Base-by-base conservation (phyloP, 768 basidiomycete species). In the Pisolithus microcarpus region DNA sequence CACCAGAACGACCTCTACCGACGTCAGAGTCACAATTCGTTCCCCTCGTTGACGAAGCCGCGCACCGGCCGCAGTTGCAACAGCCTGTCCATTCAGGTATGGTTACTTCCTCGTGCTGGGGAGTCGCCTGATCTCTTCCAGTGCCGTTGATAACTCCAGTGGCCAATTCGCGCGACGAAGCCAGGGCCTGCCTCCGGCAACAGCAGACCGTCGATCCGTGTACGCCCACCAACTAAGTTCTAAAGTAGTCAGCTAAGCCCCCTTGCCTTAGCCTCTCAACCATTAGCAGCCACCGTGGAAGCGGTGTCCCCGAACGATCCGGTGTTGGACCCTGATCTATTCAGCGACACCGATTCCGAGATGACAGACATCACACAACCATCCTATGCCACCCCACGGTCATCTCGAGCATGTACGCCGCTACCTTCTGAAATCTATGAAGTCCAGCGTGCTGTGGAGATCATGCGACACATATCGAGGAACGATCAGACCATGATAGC, bases 381-480 rank as follows among this genome's bases (percentile, higher is more conserved):
- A 11, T 54, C 56, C 30, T 62, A 49, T 18, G 54, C 46, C 4
- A 63, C 61, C 16, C 61, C 61, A 7, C 7, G 61, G 15, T 68
- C 62, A 10, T 61, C 59, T n/a, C 54, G 62, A 2, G 34, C 53
- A 3, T 55, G 56, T 19, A 68, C 61, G 5, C 61, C 61, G 19
- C 51, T 48, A 1, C 30, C 48, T 1, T 53, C 63, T 18, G 56
- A 56, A 7, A 47, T 57, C 6, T 39, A 49, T 3, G 46, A 63
- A 23, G 58, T 69, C 10, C 18, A 56, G 7, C 61, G 57, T 8
- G 57, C 56, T 21, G 63, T 67, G 34, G 39, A 36, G 5, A 60
- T 68, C 39, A 69, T 69, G 61, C 54, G 38, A 34, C 49, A 57
- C 10, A 57, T 67, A 26, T 57, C 61, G 16, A 28, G 15, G 1